Conservation (phyloP, 1,139 yeast genomes). For the Debaryomycetaceae sp. region DNA sequence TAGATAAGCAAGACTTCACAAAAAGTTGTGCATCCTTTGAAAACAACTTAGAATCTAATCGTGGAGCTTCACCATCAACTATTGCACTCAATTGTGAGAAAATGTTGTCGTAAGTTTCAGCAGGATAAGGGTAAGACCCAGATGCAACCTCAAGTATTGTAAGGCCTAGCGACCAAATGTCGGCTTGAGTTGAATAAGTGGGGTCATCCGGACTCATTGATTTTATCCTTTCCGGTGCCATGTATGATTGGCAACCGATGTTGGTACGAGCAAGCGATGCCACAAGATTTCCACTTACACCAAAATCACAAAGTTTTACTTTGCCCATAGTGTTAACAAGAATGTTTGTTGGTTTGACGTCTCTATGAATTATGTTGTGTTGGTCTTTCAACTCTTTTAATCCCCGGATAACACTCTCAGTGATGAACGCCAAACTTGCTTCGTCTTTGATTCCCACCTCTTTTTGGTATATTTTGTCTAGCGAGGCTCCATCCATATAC, state of each 20-base stretch:
- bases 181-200: conserved; percentile 91
- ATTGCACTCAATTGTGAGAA: conserved; percentile 93
- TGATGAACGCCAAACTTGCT: conserved; percentile 69
- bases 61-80: conserved; percentile 95
- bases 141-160: conserved; percentile 85
- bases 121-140: conserved; percentile 93
- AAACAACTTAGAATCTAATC: conserved; percentile 50
- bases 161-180: conserved; percentile 93
- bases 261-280: conserved; percentile 95
- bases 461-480: conserved; percentile 76
- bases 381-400: conserved; percentile 76
- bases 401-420: conserved; percentile 80
- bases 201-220: conserved; percentile 55
- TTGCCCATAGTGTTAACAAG: conserved; percentile 77
- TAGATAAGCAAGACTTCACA: conserved; percentile 75
- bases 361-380: conserved; percentile 93
- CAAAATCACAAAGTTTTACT: conserved; percentile 93
- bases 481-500: conserved; percentile 95
- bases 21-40: conserved; percentile 79
- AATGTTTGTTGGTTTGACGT: conserved; percentile 95
- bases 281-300: conserved; percentile 92
- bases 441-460: conserved; percentile 77
- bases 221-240: conserved; percentile 98
- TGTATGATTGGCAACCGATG: conserved; percentile 96
- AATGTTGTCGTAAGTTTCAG: conserved; percentile 85